Percentiles rank a stretch among this genome's conserved stretches.
Evolutionary conservation across 371 early-diverging fungal species (phyloP).

Genomic region (Synchytrium microbalum): DNA sequence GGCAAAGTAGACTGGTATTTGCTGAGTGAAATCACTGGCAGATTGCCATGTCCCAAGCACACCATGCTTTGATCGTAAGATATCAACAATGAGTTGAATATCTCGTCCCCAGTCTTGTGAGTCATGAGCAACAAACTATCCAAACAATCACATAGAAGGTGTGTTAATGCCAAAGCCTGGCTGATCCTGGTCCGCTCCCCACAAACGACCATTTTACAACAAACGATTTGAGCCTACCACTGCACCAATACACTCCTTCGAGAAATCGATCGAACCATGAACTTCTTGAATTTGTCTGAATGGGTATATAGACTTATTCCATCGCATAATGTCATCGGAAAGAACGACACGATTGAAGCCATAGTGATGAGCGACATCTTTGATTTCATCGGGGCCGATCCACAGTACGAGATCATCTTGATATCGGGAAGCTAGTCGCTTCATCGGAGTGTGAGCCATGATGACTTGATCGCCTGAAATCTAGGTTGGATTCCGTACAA

Average conservation of each 20-base stretch:
- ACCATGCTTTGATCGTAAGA: conserved; percentile 59
- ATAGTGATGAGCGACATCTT: conserved; percentile 41
- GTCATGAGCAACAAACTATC: conserved; percentile 51
- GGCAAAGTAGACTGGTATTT: conserved; percentile 70
- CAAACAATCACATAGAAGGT: too few relatives aligned
- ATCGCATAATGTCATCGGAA: conserved; percentile 65
- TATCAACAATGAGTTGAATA: conserved; percentile 69
- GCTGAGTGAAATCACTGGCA: conserved; percentile 13
- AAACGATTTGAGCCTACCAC: too few relatives aligned
- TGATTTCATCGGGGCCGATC: conserved; percentile 58
- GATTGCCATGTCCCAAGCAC: conserved; percentile 42
- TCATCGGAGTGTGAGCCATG: conserved; percentile 75
- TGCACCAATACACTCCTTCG: too few relatives aligned
- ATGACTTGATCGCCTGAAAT: conserved; percentile 62
- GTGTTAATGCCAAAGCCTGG: too few relatives aligned
- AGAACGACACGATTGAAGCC: conserved; percentile 71
- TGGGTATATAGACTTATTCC: conserved; percentile 63
- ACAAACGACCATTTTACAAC: too few relatives aligned
- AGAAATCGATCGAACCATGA: too few relatives aligned
- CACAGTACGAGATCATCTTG: conserved; percentile 55
- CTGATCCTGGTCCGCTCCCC: too few relatives aligned
- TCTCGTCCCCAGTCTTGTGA: conserved; percentile 81
- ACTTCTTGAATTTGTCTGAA: too few relatives aligned
- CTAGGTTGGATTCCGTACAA: background rate
- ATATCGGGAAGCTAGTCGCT: conserved; percentile 50